Percentiles rank a stretch among this genome's conserved stretches.
Conservation (phyloP, 345 rosid genomes). For the Eucalyptus cladocalyx region DNA sequence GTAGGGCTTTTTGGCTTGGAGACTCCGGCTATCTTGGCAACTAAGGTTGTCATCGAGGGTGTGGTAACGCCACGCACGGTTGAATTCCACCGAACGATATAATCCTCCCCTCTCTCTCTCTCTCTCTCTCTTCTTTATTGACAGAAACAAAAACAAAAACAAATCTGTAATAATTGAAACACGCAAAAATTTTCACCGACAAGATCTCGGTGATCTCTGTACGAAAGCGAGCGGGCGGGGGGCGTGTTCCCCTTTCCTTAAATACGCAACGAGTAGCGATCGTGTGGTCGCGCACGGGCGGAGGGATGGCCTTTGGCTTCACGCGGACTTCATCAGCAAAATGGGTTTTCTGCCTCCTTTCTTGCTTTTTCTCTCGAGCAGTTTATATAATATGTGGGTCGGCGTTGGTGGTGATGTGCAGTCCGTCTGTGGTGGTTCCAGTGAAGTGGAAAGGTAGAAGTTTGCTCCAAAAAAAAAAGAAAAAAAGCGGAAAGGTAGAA, state of each 20-base stretch:
- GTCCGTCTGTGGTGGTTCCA: background rate
- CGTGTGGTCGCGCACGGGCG: background rate
- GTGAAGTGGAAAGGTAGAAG: background rate
- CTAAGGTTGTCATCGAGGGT: background rate
- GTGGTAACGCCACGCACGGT: slow-evolving; percentile 13
- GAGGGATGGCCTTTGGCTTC: background rate
- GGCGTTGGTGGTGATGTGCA: background rate
- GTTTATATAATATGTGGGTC: background rate
- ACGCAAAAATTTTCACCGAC: slow-evolving; percentile 57
- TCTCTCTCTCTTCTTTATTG: background rate
- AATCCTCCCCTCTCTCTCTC: too few species aligned
- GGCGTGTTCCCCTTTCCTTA: background rate
- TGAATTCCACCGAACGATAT: background rate
- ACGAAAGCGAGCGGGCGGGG: background rate
- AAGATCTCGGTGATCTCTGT: slow-evolving; percentile 14
- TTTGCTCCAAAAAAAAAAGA: too few species aligned
- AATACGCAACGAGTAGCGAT: background rate
- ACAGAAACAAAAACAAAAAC: too few species aligned
- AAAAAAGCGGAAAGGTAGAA: background rate
- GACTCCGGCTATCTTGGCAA: background rate
- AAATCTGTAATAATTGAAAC: background rate
- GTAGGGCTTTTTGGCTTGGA: background rate
- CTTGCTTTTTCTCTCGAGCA: background rate
- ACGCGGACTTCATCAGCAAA: background rate
- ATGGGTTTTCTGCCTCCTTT: background rate